Evolutionary conservation across 1,139 yeast genomes (phyloP).

Genomic region (Geotrichum bryndzae): DNA sequence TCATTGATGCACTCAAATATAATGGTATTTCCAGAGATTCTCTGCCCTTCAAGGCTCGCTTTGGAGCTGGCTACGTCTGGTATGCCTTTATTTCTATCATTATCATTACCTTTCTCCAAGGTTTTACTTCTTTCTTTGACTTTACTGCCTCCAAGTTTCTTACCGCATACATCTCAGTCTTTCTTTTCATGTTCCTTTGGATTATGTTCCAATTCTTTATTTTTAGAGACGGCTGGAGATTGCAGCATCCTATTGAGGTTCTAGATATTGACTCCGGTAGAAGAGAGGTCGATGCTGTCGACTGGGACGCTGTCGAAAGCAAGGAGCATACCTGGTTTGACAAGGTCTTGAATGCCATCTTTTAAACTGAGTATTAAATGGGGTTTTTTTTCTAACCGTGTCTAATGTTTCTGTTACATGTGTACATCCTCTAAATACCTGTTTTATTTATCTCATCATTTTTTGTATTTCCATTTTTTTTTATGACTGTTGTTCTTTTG

Average conservation of each 20-base stretch:
- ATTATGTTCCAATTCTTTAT: conserved; percentile 45
- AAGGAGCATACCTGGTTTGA: conserved; percentile 3
- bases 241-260: conserved; percentile 47
- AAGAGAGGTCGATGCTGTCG: conserved; percentile 46
- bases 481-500: neutral
- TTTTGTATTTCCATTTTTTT: neutral
- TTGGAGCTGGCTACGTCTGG: conserved; percentile 64
- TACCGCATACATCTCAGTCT: conserved; percentile 61
- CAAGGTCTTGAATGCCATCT: conserved; percentile 13
- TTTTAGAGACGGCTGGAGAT: conserved; percentile 12
- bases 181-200: conserved; percentile 51
- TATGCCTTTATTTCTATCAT: conserved; percentile 56
- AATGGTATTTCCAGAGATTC: conserved; percentile 55
- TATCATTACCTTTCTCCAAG: conserved; percentile 56
- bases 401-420: neutral
- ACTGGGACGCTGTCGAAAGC: conserved; percentile 29
- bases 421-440: neutral
- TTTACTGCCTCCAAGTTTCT: conserved; percentile 59
- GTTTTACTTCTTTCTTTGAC: conserved; percentile 56
- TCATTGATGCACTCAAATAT: conserved; percentile 46
- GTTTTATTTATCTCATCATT: neutral
- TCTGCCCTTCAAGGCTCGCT: conserved; percentile 62
- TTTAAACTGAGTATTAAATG: conserved; percentile 6
- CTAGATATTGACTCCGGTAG: conserved; percentile 75
- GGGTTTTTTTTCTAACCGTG: neutral